Evolutionary conservation across 2,329 filamentous ascomycete species (phyloP), one percentile per base, ranked within the genome.

Genomic region (Phaeosphaeria sp.): DNA sequence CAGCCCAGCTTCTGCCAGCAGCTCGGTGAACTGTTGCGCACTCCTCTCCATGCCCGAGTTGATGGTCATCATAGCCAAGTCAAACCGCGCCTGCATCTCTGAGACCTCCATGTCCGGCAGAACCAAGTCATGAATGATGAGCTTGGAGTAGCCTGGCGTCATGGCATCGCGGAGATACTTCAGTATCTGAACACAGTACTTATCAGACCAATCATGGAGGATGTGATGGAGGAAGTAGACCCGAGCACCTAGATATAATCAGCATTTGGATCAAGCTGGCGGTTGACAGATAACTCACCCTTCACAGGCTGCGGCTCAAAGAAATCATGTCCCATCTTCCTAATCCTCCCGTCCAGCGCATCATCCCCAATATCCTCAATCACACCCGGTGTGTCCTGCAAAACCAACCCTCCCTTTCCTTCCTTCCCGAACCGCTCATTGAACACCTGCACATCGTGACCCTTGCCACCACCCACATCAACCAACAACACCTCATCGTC

Each of bases 251-350:
- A 43, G 59, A 1, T 25, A 25, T 33, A n/a, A 13, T 23, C 52
- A 11, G 27, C 18, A 33, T 5, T 27, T 2, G 1, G n/a, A 15
- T 41, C 6, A 30, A 10, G 23, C 20, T 30, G 15, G 46, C n/a
- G 36, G 11, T 22, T 6, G 9, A 18, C 42, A 47, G 4, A 11
- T 20, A 15, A 36, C 41, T 43, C 52, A 72, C 72, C 69, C 52
- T 68, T 68, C 18, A 75, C 58, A 5, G 67, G 57, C 56, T 76
- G 73, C 17, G 58, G 59, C 3, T 55, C 55, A 55, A 75, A 77
- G 58, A 75, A 76, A 55, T 76, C 66, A 43, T 18, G 15, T 18
- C n/a, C 41, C 41, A 43, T 43, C 41, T 20, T 43, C 41, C 7
- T 21, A n/a, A 43, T 43, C 17, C 41, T 43, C n/a, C 41, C 20